phyloP scores from a whole-genome alignment of 2,329 filamentous ascomycete species.

The Didymella lethalis region DNA sequence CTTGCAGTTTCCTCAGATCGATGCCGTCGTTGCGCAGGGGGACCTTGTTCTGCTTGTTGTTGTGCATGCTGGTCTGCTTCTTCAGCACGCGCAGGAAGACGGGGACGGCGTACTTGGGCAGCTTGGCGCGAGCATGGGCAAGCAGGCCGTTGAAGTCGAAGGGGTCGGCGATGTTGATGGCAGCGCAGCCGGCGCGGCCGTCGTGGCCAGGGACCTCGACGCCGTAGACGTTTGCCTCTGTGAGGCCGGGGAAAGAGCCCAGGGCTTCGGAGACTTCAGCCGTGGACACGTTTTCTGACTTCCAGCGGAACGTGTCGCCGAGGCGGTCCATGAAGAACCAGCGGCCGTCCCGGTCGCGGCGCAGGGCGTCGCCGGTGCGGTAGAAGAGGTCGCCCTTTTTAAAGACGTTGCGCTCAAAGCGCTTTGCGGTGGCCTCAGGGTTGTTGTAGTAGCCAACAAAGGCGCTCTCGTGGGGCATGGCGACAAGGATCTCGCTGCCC shows the following conservation, averaged over 20 bases:
- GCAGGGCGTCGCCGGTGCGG: constrained; percentile 58
- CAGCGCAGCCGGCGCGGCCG: constrained; percentile 64
- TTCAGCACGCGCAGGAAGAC: constrained; percentile 72
- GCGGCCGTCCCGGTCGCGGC: constrained; percentile 53
- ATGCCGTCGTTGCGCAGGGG: constrained; percentile 73
- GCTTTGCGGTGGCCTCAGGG: constrained; percentile 68
- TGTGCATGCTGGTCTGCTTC: constrained; percentile 69
- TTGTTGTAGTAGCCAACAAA: constrained; percentile 78
- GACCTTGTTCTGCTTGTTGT: constrained; percentile 83
- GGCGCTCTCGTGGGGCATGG: constrained; percentile 62
- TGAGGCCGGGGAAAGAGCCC: constrained; percentile 54
- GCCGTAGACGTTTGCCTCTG: constrained; percentile 60
- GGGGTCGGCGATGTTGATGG: constrained; percentile 61
- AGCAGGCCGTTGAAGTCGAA: constrained; percentile 66
- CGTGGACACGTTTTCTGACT: constrained; percentile 59
- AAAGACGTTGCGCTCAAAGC: constrained; percentile 58
- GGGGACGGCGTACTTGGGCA: constrained; percentile 79
- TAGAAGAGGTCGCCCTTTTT: constrained; percentile 59
- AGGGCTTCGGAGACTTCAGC: constrained; percentile 58
- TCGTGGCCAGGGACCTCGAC: constrained; percentile 58
- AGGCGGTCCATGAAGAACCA: constrained; percentile 61
- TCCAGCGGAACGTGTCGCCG: constrained; percentile 61
- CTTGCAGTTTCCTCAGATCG: constrained; percentile 60
- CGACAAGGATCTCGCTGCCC: constrained; percentile 79
- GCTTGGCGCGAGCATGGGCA: constrained; percentile 63